Evolutionary conservation across 352 stramenopile species (phyloP), one percentile per base, ranked within the genome.

Genomic region (Blastocystis sp.): DNA sequence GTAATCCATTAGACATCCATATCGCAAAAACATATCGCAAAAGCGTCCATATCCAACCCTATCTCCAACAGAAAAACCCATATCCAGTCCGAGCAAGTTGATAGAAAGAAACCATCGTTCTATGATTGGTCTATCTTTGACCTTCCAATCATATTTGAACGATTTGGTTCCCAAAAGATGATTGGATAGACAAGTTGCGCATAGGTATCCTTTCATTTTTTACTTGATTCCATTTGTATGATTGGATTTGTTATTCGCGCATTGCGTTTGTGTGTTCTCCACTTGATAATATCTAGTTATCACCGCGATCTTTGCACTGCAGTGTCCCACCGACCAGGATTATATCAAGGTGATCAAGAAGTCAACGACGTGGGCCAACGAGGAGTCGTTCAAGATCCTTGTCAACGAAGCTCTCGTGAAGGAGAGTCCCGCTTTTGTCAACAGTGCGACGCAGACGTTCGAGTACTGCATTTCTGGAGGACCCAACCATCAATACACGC

Each of bases 301-400:
- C 9, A 16, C 42, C n/a, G 61, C 42, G 4, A 4, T 18, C n/a
- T 44, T 14, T 44, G 21, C 61, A 18, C 21, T 72, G 21, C n/a
- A 14, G 36, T 72, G 61, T 27, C 6, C 27, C 4, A 51, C 29
- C 27, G 42, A 42, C 40, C 29, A 72, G 14, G 32, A 49, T 4
- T 76, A 76, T 76, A 56, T 76, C 18, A 51, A 40, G 42, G 18
- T 76, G 8, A 16, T 21, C 1, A 76, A 76, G 64, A 56, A 32
- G 27, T 56, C 34, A 6, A 57, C 24, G 0, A 11, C 9, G 7
- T 76, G 46, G 16, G 65, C 65, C n/a, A 44, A 57, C n/a, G 65
- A 78, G 48, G 65, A 78, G 48, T 78, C 65, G n/a, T 78, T 78
- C 48, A 40, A 59, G 42, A 40, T 78, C 24, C 32, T 32, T 61